These are phyloP conservation scores for Amanita molliuscula DNA, from an alignment of 768 basidiomycete genomes.

Conservation along the genomic window DNA sequence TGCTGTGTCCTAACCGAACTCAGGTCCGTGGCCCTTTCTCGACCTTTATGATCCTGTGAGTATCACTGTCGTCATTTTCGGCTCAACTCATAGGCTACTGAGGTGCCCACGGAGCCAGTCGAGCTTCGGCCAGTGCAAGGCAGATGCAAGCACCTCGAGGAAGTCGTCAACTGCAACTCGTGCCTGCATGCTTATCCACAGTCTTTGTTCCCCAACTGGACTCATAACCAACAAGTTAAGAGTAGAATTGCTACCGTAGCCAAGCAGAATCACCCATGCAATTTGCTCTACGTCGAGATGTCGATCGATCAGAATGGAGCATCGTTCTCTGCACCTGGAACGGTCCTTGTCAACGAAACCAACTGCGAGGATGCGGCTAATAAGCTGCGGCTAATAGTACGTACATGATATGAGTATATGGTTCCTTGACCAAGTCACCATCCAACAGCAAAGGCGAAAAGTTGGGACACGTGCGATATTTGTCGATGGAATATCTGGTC, in stretches of 20 bases:
- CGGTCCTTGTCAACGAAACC: conserved; percentile 10
- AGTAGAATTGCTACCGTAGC: conserved; percentile 29
- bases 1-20: neutral
- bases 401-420: conserved; percentile 17
- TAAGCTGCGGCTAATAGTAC: conserved; percentile 14
- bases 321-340: conserved; percentile 21
- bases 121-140: neutral
- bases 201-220: conserved; percentile 49
- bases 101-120: conserved; percentile 1
- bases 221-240: conserved; percentile 28
- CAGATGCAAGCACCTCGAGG: neutral
- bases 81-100: neutral
- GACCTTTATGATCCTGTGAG: neutral
- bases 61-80: neutral
- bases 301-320: conserved; percentile 15
- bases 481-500: conserved; percentile 39
- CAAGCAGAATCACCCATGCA: conserved; percentile 16
- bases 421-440: neutral
- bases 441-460: conserved; percentile 14
- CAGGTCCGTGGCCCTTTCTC: conserved; percentile 7
- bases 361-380: conserved; percentile 26
- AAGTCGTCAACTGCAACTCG: neutral
- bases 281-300: conserved; percentile 31
- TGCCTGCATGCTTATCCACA: conserved; percentile 34
- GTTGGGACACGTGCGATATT: conserved; percentile 41